Evolutionary conservation across 1,139 yeast species (phyloP).

Genomic region (Lodderomyces pseudojiufengensis): DNA sequence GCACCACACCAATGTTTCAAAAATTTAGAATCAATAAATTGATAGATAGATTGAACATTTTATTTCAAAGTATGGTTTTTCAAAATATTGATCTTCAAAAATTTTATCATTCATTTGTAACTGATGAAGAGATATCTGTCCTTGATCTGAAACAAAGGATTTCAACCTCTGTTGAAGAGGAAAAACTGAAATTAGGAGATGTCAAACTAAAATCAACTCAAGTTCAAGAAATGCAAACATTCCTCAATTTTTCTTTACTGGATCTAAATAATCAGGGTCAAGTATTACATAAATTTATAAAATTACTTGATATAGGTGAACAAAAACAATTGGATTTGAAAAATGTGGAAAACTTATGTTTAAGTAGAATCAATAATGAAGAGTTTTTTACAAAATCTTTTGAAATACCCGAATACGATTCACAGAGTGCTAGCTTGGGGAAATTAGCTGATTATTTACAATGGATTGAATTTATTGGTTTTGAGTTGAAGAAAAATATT

Average conservation of each 20-base stretch:
- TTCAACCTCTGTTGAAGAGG: conserved; percentile 16
- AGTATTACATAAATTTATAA: conserved; percentile 36
- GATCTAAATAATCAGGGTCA: conserved; percentile 41
- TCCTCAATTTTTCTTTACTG: conserved; percentile 48
- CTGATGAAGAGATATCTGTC: conserved; percentile 24
- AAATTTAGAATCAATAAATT: conserved; percentile 45
- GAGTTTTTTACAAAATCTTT: conserved; percentile 7
- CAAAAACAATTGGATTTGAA: conserved; percentile 43
- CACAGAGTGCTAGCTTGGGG: conserved; percentile 16
- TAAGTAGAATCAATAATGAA: conserved; percentile 15
- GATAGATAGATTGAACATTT: conserved; percentile 45
- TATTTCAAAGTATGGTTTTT: conserved; percentile 36
- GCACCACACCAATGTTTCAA: conserved; percentile 31
- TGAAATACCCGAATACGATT: conserved; percentile 10
- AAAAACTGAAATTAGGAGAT: conserved; percentile 19
- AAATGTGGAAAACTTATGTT: conserved; percentile 19
- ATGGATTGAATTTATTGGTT: conserved; percentile 26
- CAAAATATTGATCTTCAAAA: conserved; percentile 21
- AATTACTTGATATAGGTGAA: conserved; percentile 40
- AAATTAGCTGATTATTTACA: conserved; percentile 19
- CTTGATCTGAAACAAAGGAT: conserved; percentile 31
- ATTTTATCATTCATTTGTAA: conserved; percentile 9
- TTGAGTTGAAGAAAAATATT: conserved; percentile 40
- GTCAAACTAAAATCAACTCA: conserved; percentile 24
- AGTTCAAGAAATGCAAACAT: conserved; percentile 50